Conservation (phyloP, 2,329 filamentous ascomycete species). For the Aspergillus aculeatinus region DNA sequence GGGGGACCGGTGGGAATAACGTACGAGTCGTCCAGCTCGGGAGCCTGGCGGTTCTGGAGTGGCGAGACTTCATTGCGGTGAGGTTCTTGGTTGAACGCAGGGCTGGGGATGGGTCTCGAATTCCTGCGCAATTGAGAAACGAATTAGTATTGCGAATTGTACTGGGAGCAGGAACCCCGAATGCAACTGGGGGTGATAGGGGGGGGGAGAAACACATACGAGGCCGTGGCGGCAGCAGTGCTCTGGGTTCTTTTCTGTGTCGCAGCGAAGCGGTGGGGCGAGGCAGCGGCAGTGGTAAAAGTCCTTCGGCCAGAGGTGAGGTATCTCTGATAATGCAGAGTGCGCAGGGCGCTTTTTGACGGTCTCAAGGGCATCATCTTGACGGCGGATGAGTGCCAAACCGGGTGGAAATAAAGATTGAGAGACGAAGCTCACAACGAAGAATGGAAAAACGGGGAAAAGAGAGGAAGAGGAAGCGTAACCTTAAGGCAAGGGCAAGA, state of each 20-base stretch:
- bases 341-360: conserved; percentile 50
- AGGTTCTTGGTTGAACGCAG: conserved; percentile 56
- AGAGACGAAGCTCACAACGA: conserved; percentile 10
- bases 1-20: conserved; percentile 33
- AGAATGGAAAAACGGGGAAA: conserved; percentile 15
- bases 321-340: conserved; percentile 45
- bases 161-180: not conserved
- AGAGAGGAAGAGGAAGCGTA: conserved; percentile 19
- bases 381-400: conserved; percentile 33
- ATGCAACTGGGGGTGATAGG: not conserved
- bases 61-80: conserved; percentile 66
- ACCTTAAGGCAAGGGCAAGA: conserved; percentile 24
- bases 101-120: conserved; percentile 61
- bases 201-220: conserved; percentile 49
- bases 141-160: conserved; percentile 16
- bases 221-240: conserved; percentile 50
- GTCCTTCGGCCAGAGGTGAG: conserved; percentile 37
- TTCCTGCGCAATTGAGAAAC: conserved; percentile 42
- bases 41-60: conserved; percentile 59
- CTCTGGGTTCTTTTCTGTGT: conserved; percentile 49
- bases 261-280: conserved; percentile 30
- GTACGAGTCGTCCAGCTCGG: conserved; percentile 78
- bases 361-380: conserved; percentile 54
- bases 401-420: conserved; percentile 27
- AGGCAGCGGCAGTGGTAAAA: conserved; percentile 46